Evolutionary conservation across 345 rosid species (phyloP).

Genomic region (Turnera subulata): DNA sequence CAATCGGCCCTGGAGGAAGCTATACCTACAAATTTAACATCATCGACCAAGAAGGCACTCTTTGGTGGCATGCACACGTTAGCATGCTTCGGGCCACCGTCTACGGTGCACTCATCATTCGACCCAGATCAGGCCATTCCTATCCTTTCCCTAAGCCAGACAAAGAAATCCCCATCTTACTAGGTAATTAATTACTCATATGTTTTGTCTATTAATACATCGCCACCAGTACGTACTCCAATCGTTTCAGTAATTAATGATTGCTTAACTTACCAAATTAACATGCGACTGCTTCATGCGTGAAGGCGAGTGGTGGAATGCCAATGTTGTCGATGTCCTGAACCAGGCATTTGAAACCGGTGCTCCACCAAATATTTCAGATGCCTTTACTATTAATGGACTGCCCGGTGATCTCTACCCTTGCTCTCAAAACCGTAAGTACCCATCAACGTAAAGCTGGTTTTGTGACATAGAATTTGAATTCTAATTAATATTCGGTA

Average conservation of each 20-base stretch:
- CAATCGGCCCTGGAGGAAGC: slow-evolving; percentile 49
- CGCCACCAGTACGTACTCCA: too few species aligned
- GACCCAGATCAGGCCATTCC: slow-evolving; percentile 49
- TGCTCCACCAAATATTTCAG: slow-evolving; percentile 38
- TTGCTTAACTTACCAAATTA: neutral
- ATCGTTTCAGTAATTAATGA: neutral
- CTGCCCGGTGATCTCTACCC: slow-evolving; percentile 42
- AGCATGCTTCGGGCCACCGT: slow-evolving; percentile 76
- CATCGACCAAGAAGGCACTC: slow-evolving; percentile 74
- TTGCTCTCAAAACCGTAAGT: slow-evolving; percentile 26
- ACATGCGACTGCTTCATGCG: neutral
- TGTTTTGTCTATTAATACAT: neutral
- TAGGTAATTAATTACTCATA: slow-evolving; percentile 37
- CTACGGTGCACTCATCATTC: slow-evolving; percentile 76
- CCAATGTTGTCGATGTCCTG: slow-evolving; percentile 55
- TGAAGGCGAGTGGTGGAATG: slow-evolving; percentile 95
- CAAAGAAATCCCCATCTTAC: slow-evolving; percentile 64
- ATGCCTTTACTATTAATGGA: slow-evolving; percentile 41
- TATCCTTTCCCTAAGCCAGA: slow-evolving; percentile 80
- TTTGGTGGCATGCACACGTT: slow-evolving; percentile 94
- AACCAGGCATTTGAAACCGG: slow-evolving; percentile 54
- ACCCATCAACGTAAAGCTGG: too few species aligned
- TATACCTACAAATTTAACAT: slow-evolving; percentile 45
- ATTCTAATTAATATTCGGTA: too few species aligned
- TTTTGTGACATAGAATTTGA: too few species aligned